Conservation (phyloP, 768 basidiomycete species). For the Kwoniella bestiolae region DNA sequence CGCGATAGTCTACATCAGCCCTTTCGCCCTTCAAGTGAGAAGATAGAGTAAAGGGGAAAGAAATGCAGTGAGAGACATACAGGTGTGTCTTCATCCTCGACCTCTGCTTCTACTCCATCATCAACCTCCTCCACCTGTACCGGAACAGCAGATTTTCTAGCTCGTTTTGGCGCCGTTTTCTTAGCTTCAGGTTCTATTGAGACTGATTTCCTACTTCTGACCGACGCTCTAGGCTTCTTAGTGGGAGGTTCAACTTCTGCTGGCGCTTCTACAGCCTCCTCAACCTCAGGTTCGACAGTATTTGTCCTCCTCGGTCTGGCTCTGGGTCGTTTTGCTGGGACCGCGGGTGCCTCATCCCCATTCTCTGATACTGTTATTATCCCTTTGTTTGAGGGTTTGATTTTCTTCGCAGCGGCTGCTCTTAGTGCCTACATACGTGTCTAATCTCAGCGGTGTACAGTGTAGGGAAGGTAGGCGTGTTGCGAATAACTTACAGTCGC, state of each 20-base stretch:
- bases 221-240: constrained; percentile 17
- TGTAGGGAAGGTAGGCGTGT: background rate
- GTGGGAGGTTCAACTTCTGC: constrained; percentile 8
- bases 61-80: constrained; percentile 4
- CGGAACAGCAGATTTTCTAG: constrained; percentile 11
- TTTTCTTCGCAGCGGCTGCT: constrained; percentile 13
- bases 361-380: constrained; percentile 38
- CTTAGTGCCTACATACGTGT: background rate
- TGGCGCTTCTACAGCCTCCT: background rate
- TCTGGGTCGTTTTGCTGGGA: constrained; percentile 29
- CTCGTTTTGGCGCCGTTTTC: constrained; percentile 9
- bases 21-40: background rate
- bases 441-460: constrained; percentile 11
- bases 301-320: constrained; percentile 12
- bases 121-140: constrained; percentile 17
- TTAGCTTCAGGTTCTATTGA: constrained; percentile 21
- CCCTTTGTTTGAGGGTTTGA: constrained; percentile 41
- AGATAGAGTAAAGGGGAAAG: background rate
- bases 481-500: constrained; percentile 34
- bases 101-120: constrained; percentile 18
- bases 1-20: no score
- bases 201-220: constrained; percentile 8
- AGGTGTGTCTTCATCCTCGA: constrained; percentile 27
- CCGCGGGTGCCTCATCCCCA: constrained; percentile 29
- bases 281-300: constrained; percentile 1